Conservation (phyloP, 805 yeast species). For the Yarrowia phangngaensis region DNA sequence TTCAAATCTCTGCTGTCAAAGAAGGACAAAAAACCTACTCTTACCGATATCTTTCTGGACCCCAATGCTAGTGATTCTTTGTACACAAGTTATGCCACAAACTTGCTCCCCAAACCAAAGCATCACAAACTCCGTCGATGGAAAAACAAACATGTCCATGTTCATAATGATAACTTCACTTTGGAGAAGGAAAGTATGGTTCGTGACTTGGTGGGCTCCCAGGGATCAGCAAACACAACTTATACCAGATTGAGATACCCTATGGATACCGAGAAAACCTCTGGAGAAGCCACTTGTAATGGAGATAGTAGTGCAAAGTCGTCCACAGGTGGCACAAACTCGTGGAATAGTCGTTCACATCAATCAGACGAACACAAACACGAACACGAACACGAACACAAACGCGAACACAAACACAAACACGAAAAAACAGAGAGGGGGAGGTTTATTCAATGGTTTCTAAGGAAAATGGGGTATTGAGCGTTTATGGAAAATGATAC, state of each 20-base stretch:
- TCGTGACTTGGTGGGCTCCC: conserved; percentile 3
- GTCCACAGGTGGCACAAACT: not conserved
- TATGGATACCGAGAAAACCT: not conserved
- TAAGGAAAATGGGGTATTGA: too few relatives aligned
- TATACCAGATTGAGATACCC: conserved; percentile 8
- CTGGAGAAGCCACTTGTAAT: not conserved
- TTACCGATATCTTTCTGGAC: conserved; percentile 22
- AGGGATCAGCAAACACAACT: conserved; percentile 11
- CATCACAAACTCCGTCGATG: conserved; percentile 15
- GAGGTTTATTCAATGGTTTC: too few relatives aligned
- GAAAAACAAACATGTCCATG: too few relatives aligned
- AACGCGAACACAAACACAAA: too few relatives aligned
- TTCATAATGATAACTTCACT: too few relatives aligned
- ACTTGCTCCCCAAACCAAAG: conserved; percentile 17
- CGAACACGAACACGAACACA: too few relatives aligned
- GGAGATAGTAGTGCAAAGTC: not conserved
- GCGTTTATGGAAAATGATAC: too few relatives aligned
- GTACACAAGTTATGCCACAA: conserved; percentile 12
- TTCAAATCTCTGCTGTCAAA: conserved; percentile 1
- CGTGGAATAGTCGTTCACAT: not conserved
- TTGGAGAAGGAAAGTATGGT: too few relatives aligned
- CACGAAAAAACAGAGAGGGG: too few relatives aligned
- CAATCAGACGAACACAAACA: not conserved
- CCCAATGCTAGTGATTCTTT: conserved; percentile 20
- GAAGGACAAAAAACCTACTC: conserved; percentile 5